Base-by-base conservation (phyloP, 2,329 filamentous ascomycete species). In the Exophiala bonariae region DNA sequence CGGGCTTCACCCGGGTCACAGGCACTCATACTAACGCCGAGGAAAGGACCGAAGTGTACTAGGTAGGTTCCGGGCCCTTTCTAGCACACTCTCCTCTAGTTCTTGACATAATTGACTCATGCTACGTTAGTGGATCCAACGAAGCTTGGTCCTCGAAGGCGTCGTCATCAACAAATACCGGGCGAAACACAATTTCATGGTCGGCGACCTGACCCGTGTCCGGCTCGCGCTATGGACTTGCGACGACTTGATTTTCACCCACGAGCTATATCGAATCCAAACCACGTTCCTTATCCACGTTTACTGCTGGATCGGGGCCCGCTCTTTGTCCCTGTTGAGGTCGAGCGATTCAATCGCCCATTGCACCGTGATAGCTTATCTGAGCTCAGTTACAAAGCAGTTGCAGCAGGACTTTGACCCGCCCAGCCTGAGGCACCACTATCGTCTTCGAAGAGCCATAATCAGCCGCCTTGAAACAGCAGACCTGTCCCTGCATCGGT, bases 271-370 rank as follows among this genome's bases (percentile, higher is more conserved):
- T n/a, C 43, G 49, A 28, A 42, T 53, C 3, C 42, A 55, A 26
- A 22, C 26, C 16, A 57, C 49, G 14, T 55, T 42, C 19, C 33
- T 56, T 16, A 36, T 40, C 16, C 47, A 50, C 23, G 30, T 52
- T 13, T 57, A 51, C 49, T 55, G 41, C 31, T 57, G 39, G 41
- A 54, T 47, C 1, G 50, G 49, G 10, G 50, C 52, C 44, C 49
- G 52, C n/a, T n/a, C n/a, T n/a, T n/a, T n/a, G n/a, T n/a, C n/a
- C n/a, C n/a, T n/a, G n/a, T n/a, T n/a, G n/a, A n/a, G n/a, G n/a
- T n/a, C n/a, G n/a, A n/a, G n/a, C n/a, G n/a, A n/a, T n/a, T n/a
- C n/a, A n/a, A n/a, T n/a, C n/a, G n/a, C n/a, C n/a, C n/a, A n/a
- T n/a, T n/a, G n/a, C n/a, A n/a, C n/a, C n/a, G n/a, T n/a, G n/a